Percentiles rank a stretch among this genome's conserved stretches.
phyloP scores from a whole-genome alignment of 768 basidiomycete genomes.

The Lanmaoa rubissima region DNA sequence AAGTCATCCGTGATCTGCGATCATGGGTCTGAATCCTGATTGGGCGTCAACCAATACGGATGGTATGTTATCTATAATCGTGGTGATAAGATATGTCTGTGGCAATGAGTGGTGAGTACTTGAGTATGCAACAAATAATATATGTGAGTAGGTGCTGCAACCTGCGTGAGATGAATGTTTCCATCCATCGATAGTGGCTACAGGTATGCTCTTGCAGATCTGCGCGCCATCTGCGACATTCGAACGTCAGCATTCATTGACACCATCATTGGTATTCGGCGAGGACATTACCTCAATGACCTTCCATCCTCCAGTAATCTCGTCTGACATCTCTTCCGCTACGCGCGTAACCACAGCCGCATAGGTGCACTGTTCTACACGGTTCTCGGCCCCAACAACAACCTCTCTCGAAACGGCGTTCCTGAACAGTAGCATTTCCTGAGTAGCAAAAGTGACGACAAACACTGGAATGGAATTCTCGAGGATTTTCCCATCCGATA shows the following conservation, averaged over 20 bases:
- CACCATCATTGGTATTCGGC: background rate
- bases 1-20: background rate
- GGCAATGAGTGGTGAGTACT: constrained; percentile 32
- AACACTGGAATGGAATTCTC: constrained; percentile 91
- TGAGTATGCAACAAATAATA: constrained; percentile 18
- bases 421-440: constrained; percentile 90
- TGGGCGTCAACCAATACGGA: background rate
- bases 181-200: constrained; percentile 19
- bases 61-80: constrained; percentile 25
- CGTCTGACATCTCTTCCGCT: constrained; percentile 85
- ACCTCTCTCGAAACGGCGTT: constrained; percentile 88
- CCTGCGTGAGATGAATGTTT: background rate
- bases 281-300: constrained; percentile 78
- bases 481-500: constrained; percentile 82
- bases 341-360: constrained; percentile 88
- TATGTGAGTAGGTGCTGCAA: constrained; percentile 10
- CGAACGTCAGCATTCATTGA: background rate
- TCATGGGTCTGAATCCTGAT: background rate
- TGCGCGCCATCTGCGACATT: constrained; percentile 46
- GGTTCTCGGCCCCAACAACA: constrained; percentile 81
- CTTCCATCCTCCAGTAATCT: constrained; percentile 98
- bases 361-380: constrained; percentile 92
- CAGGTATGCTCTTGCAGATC: constrained; percentile 50
- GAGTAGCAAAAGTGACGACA: constrained; percentile 88
- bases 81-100: constrained; percentile 30